Base-by-base conservation (phyloP, 306 rosid genomes). In the Hippophae tibetana region DNA sequence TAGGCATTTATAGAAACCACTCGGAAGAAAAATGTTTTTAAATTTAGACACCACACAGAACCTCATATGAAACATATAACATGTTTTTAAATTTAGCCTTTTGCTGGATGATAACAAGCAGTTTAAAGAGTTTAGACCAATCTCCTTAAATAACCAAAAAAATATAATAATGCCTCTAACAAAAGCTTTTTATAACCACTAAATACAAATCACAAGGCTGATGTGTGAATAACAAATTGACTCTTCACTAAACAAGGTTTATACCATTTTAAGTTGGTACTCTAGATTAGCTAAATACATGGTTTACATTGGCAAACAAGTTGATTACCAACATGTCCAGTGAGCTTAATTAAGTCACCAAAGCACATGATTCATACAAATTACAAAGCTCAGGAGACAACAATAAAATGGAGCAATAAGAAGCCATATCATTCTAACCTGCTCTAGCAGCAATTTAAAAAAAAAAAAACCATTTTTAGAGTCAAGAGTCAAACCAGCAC, bases 401-500 rank as follows among this genome's bases (percentile, higher is more conserved):
- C n/a, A 13, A 51, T 27, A 44, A 11, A 41, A 41, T n/a, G 50
- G 18, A 10, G 13, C 58, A 58, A 54, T 53, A 74, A 43, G 42
- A 51, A 50, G 62, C 23, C 60, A 50, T 13, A 59, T n/a, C 6
- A 10, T 10, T n/a, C 7, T 5, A 12, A 25, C 58, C 0, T 8
- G 43, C 46, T 61, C 47, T 27, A 31, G 44, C 54, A 42, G 50
- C 43, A 70, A 46, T 18, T 18, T 18, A 18, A 70, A 57, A 13
- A 41, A 61, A 23, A 10, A 42, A n/a, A 43, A 67, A 52, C 47
- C 41, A 52, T 10, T 52, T 31, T 18, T 42, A 43, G 26, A 42
- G 51, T 62, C 38, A 27, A 27, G 38, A 18, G 54, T 10, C 48
- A 26, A 55, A 45, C 41, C 50, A 72, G 57, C 68, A 86, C 95